A percentile compares a stretch with the other conserved stretches of the same genome.
phyloP scores from a whole-genome alignment of 495 filamentous ascomycete species.

The Annulohypoxylon moriforme region DNA sequence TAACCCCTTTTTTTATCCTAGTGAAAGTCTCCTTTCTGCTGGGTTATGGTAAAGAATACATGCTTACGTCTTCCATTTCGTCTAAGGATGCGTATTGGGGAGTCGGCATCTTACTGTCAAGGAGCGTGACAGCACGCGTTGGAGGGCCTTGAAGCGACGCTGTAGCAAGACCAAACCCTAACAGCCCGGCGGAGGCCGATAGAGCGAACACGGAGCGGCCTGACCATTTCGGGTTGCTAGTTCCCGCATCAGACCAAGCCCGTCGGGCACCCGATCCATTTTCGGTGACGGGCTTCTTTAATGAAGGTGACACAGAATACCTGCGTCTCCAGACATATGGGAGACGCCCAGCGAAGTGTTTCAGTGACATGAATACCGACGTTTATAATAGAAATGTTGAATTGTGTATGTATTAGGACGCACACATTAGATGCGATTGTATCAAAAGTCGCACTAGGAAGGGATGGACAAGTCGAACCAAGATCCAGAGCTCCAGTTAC shows the following conservation, averaged over 20 bases:
- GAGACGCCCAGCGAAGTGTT: conserved; percentile 41
- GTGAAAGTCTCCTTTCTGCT: too few relatives aligned
- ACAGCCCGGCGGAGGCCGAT: conserved; percentile 54
- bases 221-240: conserved; percentile 33
- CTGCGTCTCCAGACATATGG: conserved; percentile 41
- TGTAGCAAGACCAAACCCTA: conserved; percentile 54
- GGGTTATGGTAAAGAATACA: neutral
- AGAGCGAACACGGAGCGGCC: conserved; percentile 53
- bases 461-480: neutral
- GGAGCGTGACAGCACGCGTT: conserved; percentile 47
- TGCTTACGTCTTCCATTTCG: conserved; percentile 63
- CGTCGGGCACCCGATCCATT: conserved; percentile 29
- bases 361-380: conserved; percentile 38
- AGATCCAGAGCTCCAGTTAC: conserved; percentile 11
- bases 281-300: conserved; percentile 31
- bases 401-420: conserved; percentile 15
- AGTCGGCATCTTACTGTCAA: conserved; percentile 52
- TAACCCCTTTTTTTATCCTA: neutral
- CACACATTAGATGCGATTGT: conserved; percentile 19
- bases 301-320: conserved; percentile 22
- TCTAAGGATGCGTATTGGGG: conserved; percentile 61
- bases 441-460: conserved; percentile 15
- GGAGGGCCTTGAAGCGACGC: conserved; percentile 36
- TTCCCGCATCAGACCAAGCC: conserved; percentile 22
- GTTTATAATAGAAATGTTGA: conserved; percentile 12